phyloP scores from a whole-genome alignment of 164 flowering plant genomes.

The Kingdonia uniflora region DNA sequence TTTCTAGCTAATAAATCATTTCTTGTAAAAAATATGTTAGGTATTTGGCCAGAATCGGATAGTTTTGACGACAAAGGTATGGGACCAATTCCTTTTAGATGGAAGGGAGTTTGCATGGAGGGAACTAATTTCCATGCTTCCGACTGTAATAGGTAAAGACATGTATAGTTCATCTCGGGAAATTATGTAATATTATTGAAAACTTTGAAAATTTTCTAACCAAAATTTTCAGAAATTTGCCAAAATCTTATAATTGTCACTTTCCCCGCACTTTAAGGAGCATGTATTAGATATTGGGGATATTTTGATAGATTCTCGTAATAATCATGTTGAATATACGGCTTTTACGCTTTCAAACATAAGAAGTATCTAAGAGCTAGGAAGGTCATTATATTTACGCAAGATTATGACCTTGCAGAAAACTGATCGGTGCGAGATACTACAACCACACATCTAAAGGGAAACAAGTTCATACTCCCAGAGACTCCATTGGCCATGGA shows the following conservation, averaged over 20 bases:
- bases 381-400: no score
- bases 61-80: conserved; percentile 13
- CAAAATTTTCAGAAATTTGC: no score
- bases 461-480: conserved; percentile 10
- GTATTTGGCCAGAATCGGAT: conserved; percentile 16
- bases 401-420: conserved; percentile 24
- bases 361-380: background rate
- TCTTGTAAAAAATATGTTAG: background rate
- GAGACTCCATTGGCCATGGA: conserved; percentile 36
- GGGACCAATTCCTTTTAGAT: conserved; percentile 11
- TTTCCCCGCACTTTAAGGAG: no score
- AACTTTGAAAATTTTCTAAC: no score
- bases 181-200: no score
- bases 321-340: no score
- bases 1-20: background rate
- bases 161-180: background rate
- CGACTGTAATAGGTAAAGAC: conserved; percentile 41
- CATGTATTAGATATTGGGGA: no score
- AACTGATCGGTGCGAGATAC: conserved; percentile 52
- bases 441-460: conserved; percentile 10
- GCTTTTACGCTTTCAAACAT: no score
- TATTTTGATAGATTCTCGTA: no score
- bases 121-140: conserved; percentile 26
- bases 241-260: no score
- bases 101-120: conserved; percentile 38